phyloP scores from a whole-genome alignment of 805 yeast species.

The Millerozyma acaciae region DNA sequence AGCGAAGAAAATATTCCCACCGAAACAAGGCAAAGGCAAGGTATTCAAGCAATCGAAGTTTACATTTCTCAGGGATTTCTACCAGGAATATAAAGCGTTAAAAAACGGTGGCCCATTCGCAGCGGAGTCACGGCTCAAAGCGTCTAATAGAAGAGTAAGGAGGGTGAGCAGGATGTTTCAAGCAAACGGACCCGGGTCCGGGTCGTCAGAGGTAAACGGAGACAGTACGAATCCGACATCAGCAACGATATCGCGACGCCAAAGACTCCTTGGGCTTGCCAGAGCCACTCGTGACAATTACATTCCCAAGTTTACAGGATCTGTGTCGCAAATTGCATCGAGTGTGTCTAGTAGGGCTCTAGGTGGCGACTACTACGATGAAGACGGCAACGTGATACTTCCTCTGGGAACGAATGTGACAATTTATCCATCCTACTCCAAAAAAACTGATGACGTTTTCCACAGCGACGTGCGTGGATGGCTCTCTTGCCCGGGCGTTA shows the following conservation, averaged over 20 bases:
- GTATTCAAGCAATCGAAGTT: too few species aligned
- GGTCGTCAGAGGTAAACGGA: not conserved
- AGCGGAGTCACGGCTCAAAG: slow-evolving; percentile 2
- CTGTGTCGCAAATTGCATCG: slow-evolving; percentile 45
- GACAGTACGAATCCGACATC: slow-evolving; percentile 1
- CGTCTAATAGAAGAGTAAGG: slow-evolving; percentile 6
- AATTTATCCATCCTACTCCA: slow-evolving; percentile 39
- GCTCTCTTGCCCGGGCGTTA: slow-evolving; percentile 64
- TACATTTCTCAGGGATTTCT: slow-evolving; percentile 25
- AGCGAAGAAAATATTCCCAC: slow-evolving; percentile 10
- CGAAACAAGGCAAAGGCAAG: slow-evolving; percentile 5
- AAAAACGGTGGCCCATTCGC: slow-evolving; percentile 14
- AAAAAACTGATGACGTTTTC: slow-evolving; percentile 19
- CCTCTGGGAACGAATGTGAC: slow-evolving; percentile 61
- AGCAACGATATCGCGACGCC: slow-evolving; percentile 32
- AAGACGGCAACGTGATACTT: slow-evolving; percentile 26
- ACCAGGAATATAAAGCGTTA: slow-evolving; percentile 29
- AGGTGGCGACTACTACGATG: slow-evolving; percentile 26
- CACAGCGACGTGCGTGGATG: slow-evolving; percentile 68
- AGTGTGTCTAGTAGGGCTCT: slow-evolving; percentile 38
- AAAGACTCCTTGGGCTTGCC: slow-evolving; percentile 47
- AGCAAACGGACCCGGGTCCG: slow-evolving; percentile 3
- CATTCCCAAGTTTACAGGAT: slow-evolving; percentile 48
- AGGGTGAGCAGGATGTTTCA: slow-evolving; percentile 3
- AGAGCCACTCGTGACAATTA: slow-evolving; percentile 54